Conservation (phyloP, 192 early-diverging fungal genomes). For the Dissophora ornata region DNA sequence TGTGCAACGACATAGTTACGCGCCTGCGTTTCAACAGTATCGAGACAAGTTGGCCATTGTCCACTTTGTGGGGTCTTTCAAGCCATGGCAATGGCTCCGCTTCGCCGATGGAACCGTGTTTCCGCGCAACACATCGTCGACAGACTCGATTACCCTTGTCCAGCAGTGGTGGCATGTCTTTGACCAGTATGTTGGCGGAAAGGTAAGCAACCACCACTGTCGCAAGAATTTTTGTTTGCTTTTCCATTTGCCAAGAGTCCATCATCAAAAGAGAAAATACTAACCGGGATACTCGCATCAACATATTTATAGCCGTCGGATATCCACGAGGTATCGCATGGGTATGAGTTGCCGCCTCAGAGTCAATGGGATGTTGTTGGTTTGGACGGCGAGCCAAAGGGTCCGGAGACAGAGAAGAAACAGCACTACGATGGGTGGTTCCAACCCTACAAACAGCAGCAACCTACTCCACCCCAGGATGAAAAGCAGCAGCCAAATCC, state of each 20-base stretch:
- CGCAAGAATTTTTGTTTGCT: no score
- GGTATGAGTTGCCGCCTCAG: slow-evolving; percentile 45
- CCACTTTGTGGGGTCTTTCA: slow-evolving; percentile 90
- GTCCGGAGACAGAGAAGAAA: slow-evolving; percentile 56
- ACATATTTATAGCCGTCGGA: slow-evolving; percentile 44
- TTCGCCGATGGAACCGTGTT: slow-evolving; percentile 69
- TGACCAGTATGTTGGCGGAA: slow-evolving; percentile 62
- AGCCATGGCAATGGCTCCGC: slow-evolving; percentile 90
- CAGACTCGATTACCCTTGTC: slow-evolving; percentile 68
- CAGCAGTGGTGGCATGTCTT: slow-evolving; percentile 82
- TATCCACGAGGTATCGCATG: slow-evolving; percentile 41
- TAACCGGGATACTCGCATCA: no score
- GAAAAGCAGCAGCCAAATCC: slow-evolving; percentile 5
- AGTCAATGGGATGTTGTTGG: slow-evolving; percentile 69
- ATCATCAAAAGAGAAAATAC: no score
- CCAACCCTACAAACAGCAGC: slow-evolving; percentile 53
- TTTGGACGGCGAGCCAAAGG: slow-evolving; percentile 62
- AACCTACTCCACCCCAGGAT: not conserved
- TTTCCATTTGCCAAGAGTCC: no score
- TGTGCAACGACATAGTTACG: slow-evolving; percentile 58
- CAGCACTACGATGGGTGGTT: slow-evolving; percentile 63
- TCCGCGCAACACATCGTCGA: slow-evolving; percentile 56
- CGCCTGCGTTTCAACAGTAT: slow-evolving; percentile 85
- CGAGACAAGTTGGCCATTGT: slow-evolving; percentile 76
- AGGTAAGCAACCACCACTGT: no score